These are phyloP conservation scores for Chalaropsis thielavioides DNA, from an alignment of 2,329 filamentous ascomycete species.

Conservation along the genomic window DNA sequence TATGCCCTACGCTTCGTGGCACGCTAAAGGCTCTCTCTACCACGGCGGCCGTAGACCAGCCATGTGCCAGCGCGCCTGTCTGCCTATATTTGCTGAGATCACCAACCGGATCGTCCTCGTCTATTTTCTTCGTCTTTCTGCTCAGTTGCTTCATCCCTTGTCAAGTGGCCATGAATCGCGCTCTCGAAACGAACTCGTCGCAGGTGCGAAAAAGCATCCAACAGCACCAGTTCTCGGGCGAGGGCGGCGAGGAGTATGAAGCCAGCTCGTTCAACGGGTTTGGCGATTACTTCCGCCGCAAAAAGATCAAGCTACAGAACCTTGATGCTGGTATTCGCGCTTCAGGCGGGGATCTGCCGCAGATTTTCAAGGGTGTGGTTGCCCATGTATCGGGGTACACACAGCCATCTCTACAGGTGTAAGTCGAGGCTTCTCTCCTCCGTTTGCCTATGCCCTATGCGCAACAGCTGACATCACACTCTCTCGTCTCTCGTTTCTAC, in stretches of 20 bases:
- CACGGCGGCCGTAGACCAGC: background rate
- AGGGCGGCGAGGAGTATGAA: constrained; percentile 83
- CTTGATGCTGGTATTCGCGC: constrained; percentile 70
- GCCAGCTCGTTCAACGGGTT: constrained; percentile 80
- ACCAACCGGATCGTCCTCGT: background rate
- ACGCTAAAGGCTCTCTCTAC: background rate
- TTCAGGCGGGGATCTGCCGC: constrained; percentile 46
- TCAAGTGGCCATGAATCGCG: constrained; percentile 37
- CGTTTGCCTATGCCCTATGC: no score
- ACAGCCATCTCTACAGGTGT: constrained; percentile 76
- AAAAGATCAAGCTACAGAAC: constrained; percentile 96
- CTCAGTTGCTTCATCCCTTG: background rate
- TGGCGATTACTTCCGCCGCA: constrained; percentile 79
- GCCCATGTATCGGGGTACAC: constrained; percentile 93
- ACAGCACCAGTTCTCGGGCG: constrained; percentile 57
- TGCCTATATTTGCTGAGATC: background rate
- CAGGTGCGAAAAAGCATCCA: constrained; percentile 48
- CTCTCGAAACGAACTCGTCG: constrained; percentile 49
- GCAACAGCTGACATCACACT: constrained; percentile 17
- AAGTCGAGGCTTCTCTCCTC: constrained; percentile 20
- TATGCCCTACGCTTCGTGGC: background rate
- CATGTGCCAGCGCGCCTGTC: background rate
- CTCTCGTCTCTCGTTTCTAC: background rate
- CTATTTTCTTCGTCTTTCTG: background rate
- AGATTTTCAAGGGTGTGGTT: constrained; percentile 81